phyloP scores from a whole-genome alignment of 2,329 filamentous ascomycete genomes.

The Cadophora sp. region DNA sequence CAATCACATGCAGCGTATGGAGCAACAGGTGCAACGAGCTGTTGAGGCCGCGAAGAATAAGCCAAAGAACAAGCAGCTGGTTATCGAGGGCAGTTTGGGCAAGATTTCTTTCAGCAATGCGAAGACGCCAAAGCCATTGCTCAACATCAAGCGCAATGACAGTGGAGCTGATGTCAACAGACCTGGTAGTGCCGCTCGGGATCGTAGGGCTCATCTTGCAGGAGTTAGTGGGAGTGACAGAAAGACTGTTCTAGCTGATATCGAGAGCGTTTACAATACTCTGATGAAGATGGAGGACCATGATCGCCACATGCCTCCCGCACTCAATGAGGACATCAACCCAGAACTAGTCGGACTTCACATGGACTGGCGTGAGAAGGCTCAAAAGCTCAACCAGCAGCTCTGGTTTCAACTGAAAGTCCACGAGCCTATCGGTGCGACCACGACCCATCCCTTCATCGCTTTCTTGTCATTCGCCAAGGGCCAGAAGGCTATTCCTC shows the following conservation, averaged over 20 bases:
- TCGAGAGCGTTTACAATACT: constrained; percentile 86
- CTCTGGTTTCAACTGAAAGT: constrained; percentile 91
- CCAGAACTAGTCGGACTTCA: constrained; percentile 75
- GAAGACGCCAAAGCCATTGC: constrained; percentile 91
- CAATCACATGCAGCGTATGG: constrained; percentile 98
- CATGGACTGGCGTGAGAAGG: constrained; percentile 78
- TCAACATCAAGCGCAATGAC: constrained; percentile 93
- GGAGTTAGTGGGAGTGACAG: constrained; percentile 71
- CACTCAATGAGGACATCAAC: constrained; percentile 67
- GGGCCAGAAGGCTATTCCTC: constrained; percentile 94
- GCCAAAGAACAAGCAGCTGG: constrained; percentile 96
- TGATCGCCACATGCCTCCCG: constrained; percentile 79
- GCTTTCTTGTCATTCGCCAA: constrained; percentile 93
- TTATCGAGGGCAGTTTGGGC: constrained; percentile 93
- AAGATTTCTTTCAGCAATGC: constrained; percentile 99
- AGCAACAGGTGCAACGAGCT: constrained; percentile 96
- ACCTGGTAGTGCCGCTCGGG: constrained; percentile 55
- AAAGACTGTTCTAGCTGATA: constrained; percentile 83
- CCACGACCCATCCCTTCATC: constrained; percentile 89
- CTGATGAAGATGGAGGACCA: constrained; percentile 96
- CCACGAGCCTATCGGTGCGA: constrained; percentile 84
- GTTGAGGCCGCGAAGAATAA: constrained; percentile 97
- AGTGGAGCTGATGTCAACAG: constrained; percentile 64
- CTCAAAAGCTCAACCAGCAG: constrained; percentile 74
- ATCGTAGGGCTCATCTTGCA: constrained; percentile 51